phyloP scores from a whole-genome alignment of 495 filamentous ascomycete species.

The Penicillium paxilli region DNA sequence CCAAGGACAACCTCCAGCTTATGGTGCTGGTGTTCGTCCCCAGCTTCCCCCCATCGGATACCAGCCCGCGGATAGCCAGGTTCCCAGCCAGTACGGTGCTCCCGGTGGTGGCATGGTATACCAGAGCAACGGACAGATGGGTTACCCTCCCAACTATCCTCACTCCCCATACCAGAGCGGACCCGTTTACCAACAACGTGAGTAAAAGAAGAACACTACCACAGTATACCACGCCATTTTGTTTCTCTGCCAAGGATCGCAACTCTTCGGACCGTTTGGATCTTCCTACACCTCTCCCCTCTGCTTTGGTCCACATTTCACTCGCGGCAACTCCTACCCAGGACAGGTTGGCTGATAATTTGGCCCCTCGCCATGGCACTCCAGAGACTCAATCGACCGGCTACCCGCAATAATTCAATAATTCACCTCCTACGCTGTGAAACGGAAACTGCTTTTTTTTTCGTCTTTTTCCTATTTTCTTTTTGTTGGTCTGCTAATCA shows the following conservation, averaged over 20 bases:
- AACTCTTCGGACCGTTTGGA: conserved; percentile 7
- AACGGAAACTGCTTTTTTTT: conserved; percentile 20
- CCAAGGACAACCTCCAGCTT: conserved; percentile 58
- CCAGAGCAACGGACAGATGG: conserved; percentile 69
- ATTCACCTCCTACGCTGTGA: conserved; percentile 19
- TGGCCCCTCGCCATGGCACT: conserved; percentile 24
- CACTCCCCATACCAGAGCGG: conserved; percentile 73
- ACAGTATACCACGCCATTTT: conserved; percentile 16
- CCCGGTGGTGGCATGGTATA: conserved; percentile 56
- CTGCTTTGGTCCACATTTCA: conserved; percentile 8
- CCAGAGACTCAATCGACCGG: conserved; percentile 45
- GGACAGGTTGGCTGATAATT: conserved; percentile 27
- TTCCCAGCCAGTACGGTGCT: conserved; percentile 65
- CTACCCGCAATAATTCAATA: conserved; percentile 43
- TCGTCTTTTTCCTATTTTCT: conserved; percentile 10
- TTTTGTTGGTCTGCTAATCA: conserved; percentile 29
- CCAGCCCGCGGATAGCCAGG: conserved; percentile 62
- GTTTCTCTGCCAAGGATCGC: conserved; percentile 14
- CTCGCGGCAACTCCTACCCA: conserved; percentile 5
- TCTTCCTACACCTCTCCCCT: conserved; percentile 3
- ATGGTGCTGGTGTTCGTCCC: conserved; percentile 58
- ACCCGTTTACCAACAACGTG: conserved; percentile 79
- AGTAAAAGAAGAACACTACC: conserved; percentile 30
- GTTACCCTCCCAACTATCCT: conserved; percentile 66
- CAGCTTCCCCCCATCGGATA: conserved; percentile 90